Percentiles rank a stretch among this genome's conserved stretches.
Evolutionary conservation across 176 grass and related monocot species (phyloP).

Genomic region (Rhynchospora pubera): DNA sequence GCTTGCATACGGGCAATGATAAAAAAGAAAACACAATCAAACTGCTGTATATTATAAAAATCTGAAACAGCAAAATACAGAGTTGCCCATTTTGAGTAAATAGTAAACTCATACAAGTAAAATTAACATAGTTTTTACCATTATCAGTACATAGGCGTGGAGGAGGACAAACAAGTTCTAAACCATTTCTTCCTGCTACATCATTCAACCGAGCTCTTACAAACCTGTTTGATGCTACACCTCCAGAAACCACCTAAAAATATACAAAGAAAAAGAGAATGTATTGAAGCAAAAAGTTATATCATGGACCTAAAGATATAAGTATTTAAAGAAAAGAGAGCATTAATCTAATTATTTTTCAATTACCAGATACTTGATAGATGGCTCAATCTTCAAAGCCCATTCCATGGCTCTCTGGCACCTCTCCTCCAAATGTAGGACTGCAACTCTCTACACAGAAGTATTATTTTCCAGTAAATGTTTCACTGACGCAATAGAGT

Average conservation of each 20-base stretch:
- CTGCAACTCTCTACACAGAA: conserved; percentile 62
- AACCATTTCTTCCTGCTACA: conserved; percentile 49
- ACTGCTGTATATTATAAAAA: neutral
- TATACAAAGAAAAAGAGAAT: neutral
- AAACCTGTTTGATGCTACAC: conserved; percentile 89
- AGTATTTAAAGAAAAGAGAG: neutral
- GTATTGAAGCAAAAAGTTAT: neutral
- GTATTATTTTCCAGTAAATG: neutral
- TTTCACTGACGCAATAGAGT: neutral
- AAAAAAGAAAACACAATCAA: neutral
- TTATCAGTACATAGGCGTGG: conserved; percentile 94
- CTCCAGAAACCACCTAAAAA: conserved; percentile 87
- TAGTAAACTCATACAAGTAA: conserved; percentile 8
- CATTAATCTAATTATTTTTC: conserved; percentile 27
- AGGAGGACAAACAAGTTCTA: conserved; percentile 72
- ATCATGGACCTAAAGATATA: neutral
- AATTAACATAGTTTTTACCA: conserved; percentile 35
- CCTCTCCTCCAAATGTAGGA: conserved; percentile 97
- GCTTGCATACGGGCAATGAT: neutral
- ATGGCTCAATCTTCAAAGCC: conserved; percentile 90
- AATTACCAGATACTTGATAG: conserved; percentile 84
- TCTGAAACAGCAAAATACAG: neutral
- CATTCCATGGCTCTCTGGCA: conserved; percentile 94
- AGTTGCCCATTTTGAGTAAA: neutral
- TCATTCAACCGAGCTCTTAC: conserved; percentile 60